Conservation (phyloP, 345 rosid species). For the Euclidium syriacum region DNA sequence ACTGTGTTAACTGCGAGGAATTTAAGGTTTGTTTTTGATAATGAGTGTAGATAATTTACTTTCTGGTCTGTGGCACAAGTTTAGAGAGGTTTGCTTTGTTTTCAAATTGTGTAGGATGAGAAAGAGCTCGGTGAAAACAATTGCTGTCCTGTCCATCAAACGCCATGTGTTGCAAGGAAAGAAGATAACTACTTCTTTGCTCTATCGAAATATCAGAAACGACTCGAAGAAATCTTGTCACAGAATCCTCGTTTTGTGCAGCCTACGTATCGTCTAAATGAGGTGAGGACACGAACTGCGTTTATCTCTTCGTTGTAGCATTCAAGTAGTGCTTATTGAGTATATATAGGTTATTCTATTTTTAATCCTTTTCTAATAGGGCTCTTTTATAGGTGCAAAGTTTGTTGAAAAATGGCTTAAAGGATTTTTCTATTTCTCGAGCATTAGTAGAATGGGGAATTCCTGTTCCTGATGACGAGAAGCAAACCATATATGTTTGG, state of each 20-base stretch:
- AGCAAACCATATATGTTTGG: slow-evolving; percentile 96
- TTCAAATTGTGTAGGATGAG: slow-evolving; percentile 64
- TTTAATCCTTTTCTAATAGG: slow-evolving; percentile 9
- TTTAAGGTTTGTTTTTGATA: slow-evolving; percentile 57
- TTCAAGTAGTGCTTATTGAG: slow-evolving; percentile 9
- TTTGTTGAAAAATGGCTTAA: slow-evolving; percentile 81
- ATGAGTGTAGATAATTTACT: not conserved
- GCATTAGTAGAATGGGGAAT: slow-evolving; percentile 98
- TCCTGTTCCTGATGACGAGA: slow-evolving; percentile 81
- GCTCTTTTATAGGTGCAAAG: slow-evolving; percentile 69
- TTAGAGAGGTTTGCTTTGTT: not conserved
- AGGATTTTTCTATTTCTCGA: slow-evolving; percentile 93
- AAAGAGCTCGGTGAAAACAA: slow-evolving; percentile 73
- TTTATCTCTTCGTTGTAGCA: not conserved
- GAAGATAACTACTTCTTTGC: slow-evolving; percentile 95
- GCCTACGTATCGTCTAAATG: slow-evolving; percentile 80
- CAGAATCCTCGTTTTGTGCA: slow-evolving; percentile 78
- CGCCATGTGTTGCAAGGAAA: slow-evolving; percentile 73
- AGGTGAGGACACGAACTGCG: slow-evolving; percentile 44
- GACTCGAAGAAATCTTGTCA: slow-evolving; percentile 58
- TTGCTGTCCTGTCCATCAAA: slow-evolving; percentile 76
- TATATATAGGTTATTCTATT: slow-evolving; percentile 1
- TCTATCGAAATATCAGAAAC: slow-evolving; percentile 80
- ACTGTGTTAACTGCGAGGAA: slow-evolving; percentile 96
- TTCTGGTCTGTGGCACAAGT: slow-evolving; percentile 7